phyloP scores from a whole-genome alignment of 306 rosid genomes.

The Spatholobus suberectus region DNA sequence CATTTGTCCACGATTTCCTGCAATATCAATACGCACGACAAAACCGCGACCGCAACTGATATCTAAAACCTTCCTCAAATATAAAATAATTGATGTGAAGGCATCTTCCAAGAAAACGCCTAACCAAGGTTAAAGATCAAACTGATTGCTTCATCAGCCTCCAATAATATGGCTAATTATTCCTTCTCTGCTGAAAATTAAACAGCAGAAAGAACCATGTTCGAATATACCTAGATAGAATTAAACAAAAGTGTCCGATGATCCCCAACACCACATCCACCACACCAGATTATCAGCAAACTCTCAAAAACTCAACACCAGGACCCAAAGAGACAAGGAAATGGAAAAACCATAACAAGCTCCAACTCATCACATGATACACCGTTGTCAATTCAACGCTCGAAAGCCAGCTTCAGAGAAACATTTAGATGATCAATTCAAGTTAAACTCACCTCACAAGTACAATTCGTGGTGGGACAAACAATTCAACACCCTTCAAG shows the following conservation, averaged over 20 bases:
- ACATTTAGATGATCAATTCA: neutral
- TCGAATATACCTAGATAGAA: neutral
- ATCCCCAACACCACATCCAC: neutral
- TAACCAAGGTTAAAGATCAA: neutral
- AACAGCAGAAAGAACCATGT: slow-evolving; percentile 12
- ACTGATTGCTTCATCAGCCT: neutral
- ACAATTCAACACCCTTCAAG: neutral
- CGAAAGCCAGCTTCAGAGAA: slow-evolving; percentile 10
- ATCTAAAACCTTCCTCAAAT: no score
- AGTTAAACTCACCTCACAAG: slow-evolving; percentile 11
- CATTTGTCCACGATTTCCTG: no score
- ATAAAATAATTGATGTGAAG: neutral
- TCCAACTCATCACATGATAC: neutral
- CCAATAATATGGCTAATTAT: neutral
- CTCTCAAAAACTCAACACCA: neutral
- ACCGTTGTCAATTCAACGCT: neutral
- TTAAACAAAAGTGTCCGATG: neutral
- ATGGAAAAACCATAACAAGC: neutral
- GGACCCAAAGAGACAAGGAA: neutral
- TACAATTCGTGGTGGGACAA: no score
- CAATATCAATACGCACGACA: no score
- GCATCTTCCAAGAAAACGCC: slow-evolving; percentile 1
- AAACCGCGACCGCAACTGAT: no score
- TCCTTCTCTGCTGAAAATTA: slow-evolving; percentile 16
- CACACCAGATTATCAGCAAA: neutral